Conservation (phyloP, 2,329 filamentous ascomycete species). For the Exophiala calicioides region DNA sequence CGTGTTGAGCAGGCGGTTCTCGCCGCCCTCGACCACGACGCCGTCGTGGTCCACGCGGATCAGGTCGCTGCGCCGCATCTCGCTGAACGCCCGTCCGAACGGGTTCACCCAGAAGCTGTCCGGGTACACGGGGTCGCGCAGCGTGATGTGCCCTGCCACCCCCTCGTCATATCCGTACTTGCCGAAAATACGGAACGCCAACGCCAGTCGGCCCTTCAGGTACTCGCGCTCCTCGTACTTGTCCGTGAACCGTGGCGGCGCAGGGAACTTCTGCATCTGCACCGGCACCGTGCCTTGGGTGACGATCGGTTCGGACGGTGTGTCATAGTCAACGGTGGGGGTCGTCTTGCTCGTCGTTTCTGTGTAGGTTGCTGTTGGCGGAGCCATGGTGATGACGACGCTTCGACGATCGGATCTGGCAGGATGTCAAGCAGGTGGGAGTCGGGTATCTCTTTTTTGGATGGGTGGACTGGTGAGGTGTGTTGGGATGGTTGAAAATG, state of each 20-base stretch:
- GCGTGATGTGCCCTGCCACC: conserved; percentile 60
- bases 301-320: conserved; percentile 24
- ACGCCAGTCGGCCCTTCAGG: conserved; percentile 48
- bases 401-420: too few relatives aligned
- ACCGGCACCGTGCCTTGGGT: conserved; percentile 14
- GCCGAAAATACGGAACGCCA: conserved; percentile 61
- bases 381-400: conserved; percentile 23
- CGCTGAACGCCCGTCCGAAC: conserved; percentile 24
- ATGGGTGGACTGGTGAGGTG: too few relatives aligned
- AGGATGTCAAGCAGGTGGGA: too few relatives aligned
- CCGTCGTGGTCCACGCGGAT: conserved; percentile 44
- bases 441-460: too few relatives aligned
- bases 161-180: conserved; percentile 61
- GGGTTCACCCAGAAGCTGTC: conserved; percentile 52
- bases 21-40: conserved; percentile 43
- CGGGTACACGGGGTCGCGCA: conserved; percentile 56
- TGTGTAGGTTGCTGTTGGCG: conserved; percentile 24
- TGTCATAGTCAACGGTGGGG: conserved; percentile 23
- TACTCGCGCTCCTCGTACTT: conserved; percentile 41
- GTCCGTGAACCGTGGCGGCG: conserved; percentile 34
- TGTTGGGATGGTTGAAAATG: too few relatives aligned
- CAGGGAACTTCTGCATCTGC: conserved; percentile 27
- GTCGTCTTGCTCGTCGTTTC: conserved; percentile 19
- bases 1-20: conserved; percentile 42
- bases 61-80: conserved; percentile 44